A percentile compares a stretch with the other conserved stretches of the same genome.
Evolutionary conservation across 208 protist genomes (phyloP).

Genomic region (Hexamita inflata): DNA sequence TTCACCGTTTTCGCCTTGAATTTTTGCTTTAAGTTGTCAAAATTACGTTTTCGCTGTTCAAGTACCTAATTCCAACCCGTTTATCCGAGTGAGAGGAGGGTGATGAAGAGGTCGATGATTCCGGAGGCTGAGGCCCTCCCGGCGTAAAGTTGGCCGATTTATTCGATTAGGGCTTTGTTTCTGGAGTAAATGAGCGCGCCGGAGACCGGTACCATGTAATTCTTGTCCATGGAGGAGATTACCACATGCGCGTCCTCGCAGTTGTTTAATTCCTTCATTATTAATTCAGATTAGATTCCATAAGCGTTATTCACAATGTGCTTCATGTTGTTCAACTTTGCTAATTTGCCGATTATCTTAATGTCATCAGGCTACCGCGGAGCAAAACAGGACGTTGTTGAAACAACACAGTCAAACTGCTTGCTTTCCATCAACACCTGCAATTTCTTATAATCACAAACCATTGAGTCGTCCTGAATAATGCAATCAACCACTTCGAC

Average conservation of each 20-base stretch:
- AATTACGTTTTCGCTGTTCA: slow-evolving; percentile 53
- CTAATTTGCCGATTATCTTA: slow-evolving; percentile 66
- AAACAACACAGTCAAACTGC: slow-evolving; percentile 73
- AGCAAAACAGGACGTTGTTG: slow-evolving; percentile 89
- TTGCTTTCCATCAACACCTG: slow-evolving; percentile 57
- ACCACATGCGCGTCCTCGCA: slow-evolving; percentile 68
- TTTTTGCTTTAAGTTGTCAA: slow-evolving; percentile 30
- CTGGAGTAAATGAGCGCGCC: slow-evolving; percentile 54
- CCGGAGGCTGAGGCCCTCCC: slow-evolving; percentile 64
- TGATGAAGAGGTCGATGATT: slow-evolving; percentile 81
- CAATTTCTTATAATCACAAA: slow-evolving; percentile 58
- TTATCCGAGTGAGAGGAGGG: slow-evolving; percentile 71
- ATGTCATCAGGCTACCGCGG: slow-evolving; percentile 77
- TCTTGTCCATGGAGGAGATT: slow-evolving; percentile 92
- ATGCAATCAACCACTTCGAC: slow-evolving; percentile 53
- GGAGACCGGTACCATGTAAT: slow-evolving; percentile 91
- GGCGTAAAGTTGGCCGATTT: slow-evolving; percentile 46
- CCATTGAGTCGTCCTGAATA: slow-evolving; percentile 51
- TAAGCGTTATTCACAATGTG: slow-evolving; percentile 96
- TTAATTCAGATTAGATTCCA: slow-evolving; percentile 73
- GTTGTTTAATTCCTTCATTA: slow-evolving; percentile 56
- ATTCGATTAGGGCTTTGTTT: slow-evolving; percentile 38
- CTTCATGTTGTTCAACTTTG: slow-evolving; percentile 56
- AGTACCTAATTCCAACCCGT: slow-evolving; percentile 59
- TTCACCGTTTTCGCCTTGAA: slow-evolving; percentile 51